Evolutionary conservation across 164 flowering plant species (phyloP).

Genomic region (Vitis vinifera): DNA sequence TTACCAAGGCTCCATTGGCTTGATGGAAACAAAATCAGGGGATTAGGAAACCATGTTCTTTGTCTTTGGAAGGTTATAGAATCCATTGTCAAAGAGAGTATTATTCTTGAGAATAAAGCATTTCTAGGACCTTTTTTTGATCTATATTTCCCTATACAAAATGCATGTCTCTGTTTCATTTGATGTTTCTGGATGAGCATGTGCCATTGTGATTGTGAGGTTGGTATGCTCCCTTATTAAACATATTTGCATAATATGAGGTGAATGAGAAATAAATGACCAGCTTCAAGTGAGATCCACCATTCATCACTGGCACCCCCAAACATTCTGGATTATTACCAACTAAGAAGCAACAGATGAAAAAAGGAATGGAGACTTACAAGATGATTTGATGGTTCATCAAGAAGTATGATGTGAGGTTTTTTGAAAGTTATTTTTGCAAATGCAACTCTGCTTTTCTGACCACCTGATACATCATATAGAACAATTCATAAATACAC

Average conservation of each 20-base stretch:
- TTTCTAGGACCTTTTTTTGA: not conserved
- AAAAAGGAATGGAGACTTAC: conserved; percentile 43
- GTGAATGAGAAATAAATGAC: too few relatives aligned
- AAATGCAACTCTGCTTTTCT: conserved; percentile 99
- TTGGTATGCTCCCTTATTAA: too few relatives aligned
- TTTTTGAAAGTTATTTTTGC: conserved; percentile 98
- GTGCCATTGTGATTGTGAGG: too few relatives aligned
- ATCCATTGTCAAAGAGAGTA: not conserved
- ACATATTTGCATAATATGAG: too few relatives aligned
- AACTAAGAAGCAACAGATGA: not conserved
- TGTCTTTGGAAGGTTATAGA: not conserved
- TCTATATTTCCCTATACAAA: not conserved
- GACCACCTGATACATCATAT: conserved; percentile 70
- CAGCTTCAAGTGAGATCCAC: too few relatives aligned
- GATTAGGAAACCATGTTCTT: not conserved
- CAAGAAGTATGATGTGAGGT: conserved; percentile 93
- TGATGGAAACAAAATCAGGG: not conserved
- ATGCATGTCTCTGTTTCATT: not conserved
- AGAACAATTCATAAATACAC: not conserved
- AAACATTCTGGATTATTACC: not conserved
- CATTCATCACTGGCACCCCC: too few relatives aligned
- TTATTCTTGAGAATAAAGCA: too few relatives aligned
- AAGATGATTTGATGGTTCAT: conserved; percentile 99
- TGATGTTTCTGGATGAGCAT: not conserved
- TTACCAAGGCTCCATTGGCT: not conserved